Percentiles rank a stretch among this genome's conserved stretches.
Evolutionary conservation across 2,329 filamentous ascomycete genomes (phyloP).

Genomic region (Xylariaceae sp.): DNA sequence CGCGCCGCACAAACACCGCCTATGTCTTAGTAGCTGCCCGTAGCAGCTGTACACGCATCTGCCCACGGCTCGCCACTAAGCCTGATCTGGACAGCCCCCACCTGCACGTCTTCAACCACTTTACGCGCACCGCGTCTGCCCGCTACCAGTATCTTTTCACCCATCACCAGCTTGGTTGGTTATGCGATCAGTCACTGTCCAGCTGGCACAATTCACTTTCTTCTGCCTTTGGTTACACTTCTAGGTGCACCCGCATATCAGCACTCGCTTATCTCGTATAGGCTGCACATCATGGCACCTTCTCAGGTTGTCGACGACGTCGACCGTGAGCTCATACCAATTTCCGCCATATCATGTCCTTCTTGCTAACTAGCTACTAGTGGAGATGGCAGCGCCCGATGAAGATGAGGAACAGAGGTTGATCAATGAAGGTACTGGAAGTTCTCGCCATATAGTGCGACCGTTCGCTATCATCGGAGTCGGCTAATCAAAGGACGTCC

Average conservation of each 20-base stretch:
- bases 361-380: slow-evolving; percentile 27
- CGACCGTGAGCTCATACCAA: slow-evolving; percentile 35
- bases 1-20: too few relatives aligned
- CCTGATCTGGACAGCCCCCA: background rate
- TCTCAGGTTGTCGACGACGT: slow-evolving; percentile 45
- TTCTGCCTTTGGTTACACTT: too few relatives aligned
- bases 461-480: too few relatives aligned
- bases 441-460: background rate
- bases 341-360: background rate
- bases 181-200: too few relatives aligned
- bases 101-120: slow-evolving; percentile 10
- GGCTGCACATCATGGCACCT: slow-evolving; percentile 37
- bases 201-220: too few relatives aligned
- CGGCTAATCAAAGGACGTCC: slow-evolving; percentile 10
- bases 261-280: too few relatives aligned
- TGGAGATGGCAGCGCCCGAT: slow-evolving; percentile 44
- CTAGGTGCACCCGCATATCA: too few relatives aligned
- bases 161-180: too few relatives aligned
- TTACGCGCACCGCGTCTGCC: slow-evolving; percentile 26
- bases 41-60: too few relatives aligned
- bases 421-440: slow-evolving; percentile 75
- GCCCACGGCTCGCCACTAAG: too few relatives aligned
- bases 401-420: slow-evolving; percentile 75
- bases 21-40: too few relatives aligned
- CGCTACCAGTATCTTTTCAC: too few relatives aligned